A percentile compares a stretch with the other conserved stretches of the same genome.
Conservation (phyloP, 192 early-diverging fungal genomes). For the Umbelopsis sp. region DNA sequence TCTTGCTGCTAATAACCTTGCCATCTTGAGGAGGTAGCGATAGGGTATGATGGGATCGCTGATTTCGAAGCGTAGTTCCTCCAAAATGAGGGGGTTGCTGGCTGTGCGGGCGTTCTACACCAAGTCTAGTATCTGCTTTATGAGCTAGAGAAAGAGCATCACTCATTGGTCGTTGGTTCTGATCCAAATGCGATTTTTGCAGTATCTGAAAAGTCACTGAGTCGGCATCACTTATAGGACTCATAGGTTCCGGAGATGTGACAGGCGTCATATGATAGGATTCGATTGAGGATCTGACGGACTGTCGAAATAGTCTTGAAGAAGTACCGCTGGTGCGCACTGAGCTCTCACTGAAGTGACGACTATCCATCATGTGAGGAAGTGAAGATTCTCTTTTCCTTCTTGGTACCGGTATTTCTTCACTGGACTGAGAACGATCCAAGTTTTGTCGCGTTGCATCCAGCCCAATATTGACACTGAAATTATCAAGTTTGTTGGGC, state of each 20-base stretch:
- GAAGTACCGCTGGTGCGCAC: slow-evolving; percentile 2
- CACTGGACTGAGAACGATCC: background rate
- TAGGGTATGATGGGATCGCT: background rate
- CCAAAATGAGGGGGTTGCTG: background rate
- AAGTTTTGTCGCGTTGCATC: background rate
- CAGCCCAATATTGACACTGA: background rate
- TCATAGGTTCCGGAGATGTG: slow-evolving; percentile 25
- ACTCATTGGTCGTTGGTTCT: background rate
- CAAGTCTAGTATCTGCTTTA: background rate
- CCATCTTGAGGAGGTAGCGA: slow-evolving; percentile 15
- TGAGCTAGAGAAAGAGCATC: background rate
- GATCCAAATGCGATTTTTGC: background rate
- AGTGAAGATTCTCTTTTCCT: background rate
- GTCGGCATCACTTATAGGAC: slow-evolving; percentile 23
- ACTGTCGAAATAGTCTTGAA: slow-evolving; percentile 3
- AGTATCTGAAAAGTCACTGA: background rate
- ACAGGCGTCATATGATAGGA: slow-evolving; percentile 22
- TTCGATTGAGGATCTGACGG: slow-evolving; percentile 25
- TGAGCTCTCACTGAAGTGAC: slow-evolving; percentile 3
- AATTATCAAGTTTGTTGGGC: background rate
- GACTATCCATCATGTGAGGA: background rate
- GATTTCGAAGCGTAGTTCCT: background rate
- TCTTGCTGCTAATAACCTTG: slow-evolving; percentile 25
- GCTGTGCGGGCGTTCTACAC: background rate
- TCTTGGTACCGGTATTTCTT: background rate